Evolutionary conservation across 306 rosid genomes (phyloP), one percentile per base, ranked within the genome.

Genomic region (Vigna nakashimae): DNA sequence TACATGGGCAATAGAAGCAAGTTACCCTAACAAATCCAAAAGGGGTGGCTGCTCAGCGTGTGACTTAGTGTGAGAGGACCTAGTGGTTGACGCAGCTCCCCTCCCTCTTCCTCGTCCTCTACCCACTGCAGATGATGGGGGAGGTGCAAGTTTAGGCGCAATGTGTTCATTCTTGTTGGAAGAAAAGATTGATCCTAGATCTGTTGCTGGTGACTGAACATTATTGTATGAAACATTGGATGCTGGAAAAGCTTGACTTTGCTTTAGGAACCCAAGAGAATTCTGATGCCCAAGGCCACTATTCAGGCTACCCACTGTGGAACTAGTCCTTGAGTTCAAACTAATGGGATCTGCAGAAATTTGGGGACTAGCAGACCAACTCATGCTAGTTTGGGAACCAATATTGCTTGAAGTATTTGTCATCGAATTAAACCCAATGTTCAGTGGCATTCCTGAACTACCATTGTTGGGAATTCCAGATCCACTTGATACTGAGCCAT

Each of bases 101-200:
- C 92, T 87, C 67, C 97, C 98, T 81, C 98, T 90, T 16, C 96
- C 99, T 82, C 98, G 82, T 71, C 98, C 98, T 87, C 98, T 88
- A 69, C 98, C 98, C 50, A 90, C 88, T 9, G 96, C 60, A 42
- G 88, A 88, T 74, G 94, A 82, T 3, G 99, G 99, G 11, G 99
- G 98, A 3, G 99, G 99, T 10, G 97, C 99, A 20, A 96, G 97
- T 83, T 83, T 89, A 38, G 82, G 97, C 9, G 97, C 92, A 76
- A 78, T 66, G 14, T 81, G 89, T 40, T 87, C 94, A 83, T 87
- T 96, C 82, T 87, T 93, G 71, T 86, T 83, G 57, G 93, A 85
- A 68, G 96, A 84, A 88, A 92, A 92, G 82, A 92, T 90, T 63
- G 98, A 88, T 72, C 96, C 96, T 65, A 91, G 75, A 90, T 91